Percentiles rank a stretch among this genome's conserved stretches.
phyloP scores from a whole-genome alignment of 1,284 basidiomycete species.

The Ceratobasidium sp. region DNA sequence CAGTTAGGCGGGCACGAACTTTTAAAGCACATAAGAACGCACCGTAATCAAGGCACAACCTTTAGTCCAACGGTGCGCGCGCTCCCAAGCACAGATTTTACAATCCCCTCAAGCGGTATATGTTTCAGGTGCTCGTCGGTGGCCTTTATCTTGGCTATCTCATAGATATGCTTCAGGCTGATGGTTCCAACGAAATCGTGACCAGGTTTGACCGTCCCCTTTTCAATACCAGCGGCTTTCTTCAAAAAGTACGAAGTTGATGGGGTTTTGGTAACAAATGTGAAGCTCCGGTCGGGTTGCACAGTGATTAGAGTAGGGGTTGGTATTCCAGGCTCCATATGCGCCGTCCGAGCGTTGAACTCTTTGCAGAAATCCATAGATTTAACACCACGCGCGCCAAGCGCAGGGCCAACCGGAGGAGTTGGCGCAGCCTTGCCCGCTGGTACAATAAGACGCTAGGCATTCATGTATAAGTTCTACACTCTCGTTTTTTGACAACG shows the following conservation, averaged over 20 bases:
- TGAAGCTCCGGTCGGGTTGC: conserved; percentile 95
- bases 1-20: too few relatives aligned
- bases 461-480: background rate
- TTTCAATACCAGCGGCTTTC: conserved; percentile 91
- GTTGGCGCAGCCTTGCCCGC: conserved; percentile 97
- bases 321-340: conserved; percentile 89
- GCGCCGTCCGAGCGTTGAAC: conserved; percentile 92
- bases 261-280: conserved; percentile 93
- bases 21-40: too few relatives aligned
- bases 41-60: conserved; percentile 78
- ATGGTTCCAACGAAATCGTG: conserved; percentile 85
- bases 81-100: conserved; percentile 88
- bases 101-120: conserved; percentile 86
- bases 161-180: conserved; percentile 97
- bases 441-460: conserved; percentile 87
- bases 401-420: conserved; percentile 96
- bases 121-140: conserved; percentile 90
- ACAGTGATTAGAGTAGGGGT: conserved; percentile 93
- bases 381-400: conserved; percentile 98
- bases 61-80: conserved; percentile 88
- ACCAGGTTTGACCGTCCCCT: conserved; percentile 86
- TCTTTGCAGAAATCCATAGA: conserved; percentile 99
- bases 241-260: conserved; percentile 94
- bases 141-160: conserved; percentile 98
- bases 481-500: background rate